Base-by-base conservation (phyloP, 148 eudicot species). In the Hydrangea macrophylla region DNA sequence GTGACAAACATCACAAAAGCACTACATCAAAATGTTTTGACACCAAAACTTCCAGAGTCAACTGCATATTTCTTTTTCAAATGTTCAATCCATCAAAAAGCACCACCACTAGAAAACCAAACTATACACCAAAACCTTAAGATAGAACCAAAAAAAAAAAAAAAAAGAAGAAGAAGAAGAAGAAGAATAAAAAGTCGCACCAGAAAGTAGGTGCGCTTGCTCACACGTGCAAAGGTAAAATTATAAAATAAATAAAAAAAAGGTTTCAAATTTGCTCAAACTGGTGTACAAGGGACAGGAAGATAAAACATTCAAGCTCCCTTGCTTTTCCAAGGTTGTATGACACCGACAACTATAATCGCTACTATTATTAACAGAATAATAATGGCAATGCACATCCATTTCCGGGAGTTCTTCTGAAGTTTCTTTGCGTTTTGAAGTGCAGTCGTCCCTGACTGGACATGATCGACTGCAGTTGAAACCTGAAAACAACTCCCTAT, bases 391-490 rank as follows among this genome's bases (percentile, higher is more conserved):
- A 85, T 75, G 79, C 90, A 85, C 83, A 70, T 83, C 81, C 86
- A 83, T 73, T 85, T 85, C 76, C 90, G 77, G 26, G 85, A 71
- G 56, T 72, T 83, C 76, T 17, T 85, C 80, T 85, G 87, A 62
- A 83, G 81, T 74, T 67, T 80, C 83, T 78, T 83, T 74, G 90
- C 90, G 9, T 51, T 80, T 71, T 78, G 85, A 69, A 85, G 85
- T 64, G 90, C 90, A 78, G 78, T 83, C 57, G 80, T 80, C 75
- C 90, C 90, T 20, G 81, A 73, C 69, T 85, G 87, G 79, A 85
- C 90, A 72, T 80, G 87, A 62, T 85, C 90, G 24, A 85, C 87
- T 70, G 90, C 78, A 67, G 70, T 85, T 25, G 86, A 67, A 22
- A 83, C 86, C 86, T 85, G 84, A 67, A 75, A 75, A 74, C 64